Conservation (phyloP, 306 rosid genomes). For the Urtica urens region DNA sequence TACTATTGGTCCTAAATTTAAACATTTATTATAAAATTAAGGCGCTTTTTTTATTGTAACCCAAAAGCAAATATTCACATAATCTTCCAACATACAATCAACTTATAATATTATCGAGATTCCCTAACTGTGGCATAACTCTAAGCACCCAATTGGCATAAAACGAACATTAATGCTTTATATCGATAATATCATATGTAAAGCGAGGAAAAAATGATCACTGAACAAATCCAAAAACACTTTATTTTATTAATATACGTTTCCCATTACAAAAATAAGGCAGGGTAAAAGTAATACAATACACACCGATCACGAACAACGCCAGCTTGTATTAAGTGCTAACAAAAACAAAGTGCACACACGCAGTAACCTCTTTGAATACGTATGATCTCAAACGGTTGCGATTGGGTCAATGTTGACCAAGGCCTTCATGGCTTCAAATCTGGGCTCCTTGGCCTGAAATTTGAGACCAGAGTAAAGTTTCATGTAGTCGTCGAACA, state of each 20-base stretch:
- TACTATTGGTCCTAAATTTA: not conserved
- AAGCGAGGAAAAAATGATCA: too few relatives aligned
- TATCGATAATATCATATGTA: too few relatives aligned
- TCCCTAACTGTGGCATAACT: not conserved
- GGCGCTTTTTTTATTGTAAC: not conserved
- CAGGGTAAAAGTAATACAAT: too few relatives aligned
- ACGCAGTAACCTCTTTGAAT: too few relatives aligned
- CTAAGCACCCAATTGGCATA: not conserved
- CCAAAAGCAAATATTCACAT: not conserved
- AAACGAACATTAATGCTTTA: too few relatives aligned
- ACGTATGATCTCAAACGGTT: too few relatives aligned
- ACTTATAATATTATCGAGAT: not conserved
- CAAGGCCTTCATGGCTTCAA: conserved; percentile 77
- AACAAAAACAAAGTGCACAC: too few relatives aligned
- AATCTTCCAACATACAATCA: not conserved
- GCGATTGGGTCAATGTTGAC: conserved; percentile 37
- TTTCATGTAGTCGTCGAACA: conserved; percentile 95
- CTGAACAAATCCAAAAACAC: too few relatives aligned
- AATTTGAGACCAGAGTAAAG: conserved; percentile 74
- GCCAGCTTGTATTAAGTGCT: too few relatives aligned
- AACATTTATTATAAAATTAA: not conserved
- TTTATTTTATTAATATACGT: too few relatives aligned
- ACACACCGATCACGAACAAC: too few relatives aligned
- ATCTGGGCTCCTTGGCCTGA: conserved; percentile 92
- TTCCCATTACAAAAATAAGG: too few relatives aligned